These are phyloP conservation scores for Teratosphaeria pseudoeucalypti DNA, from an alignment of 2,329 filamentous ascomycete genomes.

Conservation along the genomic window DNA sequence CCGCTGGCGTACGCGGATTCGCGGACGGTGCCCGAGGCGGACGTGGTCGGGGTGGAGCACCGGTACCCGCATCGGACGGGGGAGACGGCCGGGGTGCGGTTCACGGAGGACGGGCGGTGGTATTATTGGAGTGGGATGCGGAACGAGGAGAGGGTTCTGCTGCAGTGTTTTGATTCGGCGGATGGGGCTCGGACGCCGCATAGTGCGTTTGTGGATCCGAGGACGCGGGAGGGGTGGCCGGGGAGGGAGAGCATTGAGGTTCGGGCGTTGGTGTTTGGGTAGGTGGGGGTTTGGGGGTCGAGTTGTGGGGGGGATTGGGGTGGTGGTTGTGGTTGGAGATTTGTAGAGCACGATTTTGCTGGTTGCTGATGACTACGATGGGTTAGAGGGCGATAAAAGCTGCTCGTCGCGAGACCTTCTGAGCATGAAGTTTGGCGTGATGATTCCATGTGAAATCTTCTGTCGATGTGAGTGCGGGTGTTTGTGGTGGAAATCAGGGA, in stretches of 20 bases:
- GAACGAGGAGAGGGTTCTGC: conserved; percentile 43
- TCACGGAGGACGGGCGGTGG: conserved; percentile 57
- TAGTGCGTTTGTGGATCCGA: conserved; percentile 68
- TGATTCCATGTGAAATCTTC: no score
- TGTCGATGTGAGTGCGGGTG: background rate
- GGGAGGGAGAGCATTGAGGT: conserved; percentile 84
- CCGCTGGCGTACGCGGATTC: conserved; percentile 51
- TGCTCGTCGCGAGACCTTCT: no score
- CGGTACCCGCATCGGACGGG: conserved; percentile 61
- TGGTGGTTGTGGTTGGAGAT: no score
- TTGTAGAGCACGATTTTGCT: no score
- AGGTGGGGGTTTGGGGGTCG: background rate
- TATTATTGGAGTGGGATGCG: conserved; percentile 73
- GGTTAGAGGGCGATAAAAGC: no score
- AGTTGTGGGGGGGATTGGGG: no score
- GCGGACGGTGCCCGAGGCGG: conserved; percentile 45
- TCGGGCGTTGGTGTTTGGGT: conserved; percentile 64
- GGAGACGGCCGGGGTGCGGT: conserved; percentile 60
- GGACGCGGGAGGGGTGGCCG: conserved; percentile 52
- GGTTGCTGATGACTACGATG: background rate
- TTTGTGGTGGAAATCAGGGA: background rate
- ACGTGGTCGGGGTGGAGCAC: conserved; percentile 64
- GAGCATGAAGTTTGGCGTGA: no score
- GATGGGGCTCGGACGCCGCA: conserved; percentile 46
- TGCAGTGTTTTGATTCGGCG: conserved; percentile 40